phyloP scores from a whole-genome alignment of 2,329 filamentous ascomycete species.

The Cadophora malorum region DNA sequence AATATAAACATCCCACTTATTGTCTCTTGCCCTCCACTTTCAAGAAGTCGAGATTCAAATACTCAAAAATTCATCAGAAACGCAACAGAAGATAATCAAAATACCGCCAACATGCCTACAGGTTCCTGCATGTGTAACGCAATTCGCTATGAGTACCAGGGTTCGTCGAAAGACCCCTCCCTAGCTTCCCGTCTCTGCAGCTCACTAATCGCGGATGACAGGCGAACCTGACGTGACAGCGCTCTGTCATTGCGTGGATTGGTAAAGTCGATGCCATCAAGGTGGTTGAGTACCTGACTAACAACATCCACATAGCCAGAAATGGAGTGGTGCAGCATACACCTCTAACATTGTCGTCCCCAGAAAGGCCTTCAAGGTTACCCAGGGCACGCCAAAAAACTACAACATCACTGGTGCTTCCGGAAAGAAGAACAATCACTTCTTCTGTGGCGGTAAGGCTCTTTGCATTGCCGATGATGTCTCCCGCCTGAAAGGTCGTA shows the following conservation, averaged over 20 bases:
- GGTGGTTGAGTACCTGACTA: conserved; percentile 10
- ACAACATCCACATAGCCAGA: conserved; percentile 47
- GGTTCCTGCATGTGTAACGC: conserved; percentile 25
- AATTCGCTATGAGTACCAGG: conserved; percentile 23
- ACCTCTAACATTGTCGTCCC: conserved; percentile 61
- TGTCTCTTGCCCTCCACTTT: background rate
- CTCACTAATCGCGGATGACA: conserved; percentile 34
- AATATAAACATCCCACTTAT: conserved; percentile 4
- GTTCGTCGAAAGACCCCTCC: conserved; percentile 9
- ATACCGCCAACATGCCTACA: conserved; percentile 20
- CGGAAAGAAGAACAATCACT: conserved; percentile 62
- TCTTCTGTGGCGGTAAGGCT: conserved; percentile 52
- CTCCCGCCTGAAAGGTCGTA: conserved; percentile 31
- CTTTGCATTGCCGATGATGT: background rate
- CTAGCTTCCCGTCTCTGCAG: background rate
- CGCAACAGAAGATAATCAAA: background rate
- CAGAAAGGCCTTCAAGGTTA: conserved; percentile 54
- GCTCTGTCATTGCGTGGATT: conserved; percentile 60
- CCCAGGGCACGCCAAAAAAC: conserved; percentile 54
- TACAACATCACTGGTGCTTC: conserved; percentile 56
- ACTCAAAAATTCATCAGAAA: background rate
- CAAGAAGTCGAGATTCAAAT: background rate
- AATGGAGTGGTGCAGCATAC: conserved; percentile 55
- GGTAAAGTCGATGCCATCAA: conserved; percentile 34
- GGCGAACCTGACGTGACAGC: conserved; percentile 52